These are phyloP conservation scores for Populus euphratica DNA, from an alignment of 345 rosid genomes.

Conservation along the genomic window DNA sequence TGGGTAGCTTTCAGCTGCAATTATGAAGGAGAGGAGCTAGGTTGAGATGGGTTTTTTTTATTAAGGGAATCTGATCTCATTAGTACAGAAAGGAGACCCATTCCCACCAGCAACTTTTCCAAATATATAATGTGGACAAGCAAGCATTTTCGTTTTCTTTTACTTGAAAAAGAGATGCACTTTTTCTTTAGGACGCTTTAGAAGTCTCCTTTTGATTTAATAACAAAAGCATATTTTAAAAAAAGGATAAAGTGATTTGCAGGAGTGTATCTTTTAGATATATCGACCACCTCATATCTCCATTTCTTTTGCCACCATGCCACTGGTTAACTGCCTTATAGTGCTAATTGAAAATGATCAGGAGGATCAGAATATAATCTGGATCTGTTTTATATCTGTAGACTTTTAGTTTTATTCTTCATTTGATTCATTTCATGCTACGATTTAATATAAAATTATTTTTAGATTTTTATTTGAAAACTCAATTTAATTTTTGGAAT, in stretches of 20 bases:
- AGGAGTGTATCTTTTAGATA: not conserved
- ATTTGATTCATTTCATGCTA: not conserved
- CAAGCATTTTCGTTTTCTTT: constrained; percentile 41
- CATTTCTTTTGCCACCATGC: not conserved
- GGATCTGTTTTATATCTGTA: not conserved
- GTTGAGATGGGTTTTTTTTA: constrained; percentile 34
- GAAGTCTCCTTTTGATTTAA: constrained; percentile 39
- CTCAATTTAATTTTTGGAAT: too few relatives aligned
- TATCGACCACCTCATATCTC: not conserved
- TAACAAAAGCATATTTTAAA: not conserved
- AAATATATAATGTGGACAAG: constrained; percentile 40
- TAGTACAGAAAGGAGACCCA: constrained; percentile 34
- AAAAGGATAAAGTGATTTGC: constrained; percentile 15
- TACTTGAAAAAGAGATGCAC: constrained; percentile 34
- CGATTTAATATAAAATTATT: too few relatives aligned
- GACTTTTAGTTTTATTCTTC: not conserved
- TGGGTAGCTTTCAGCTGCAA: constrained; percentile 30
- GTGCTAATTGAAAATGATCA: not conserved
- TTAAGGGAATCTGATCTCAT: constrained; percentile 40
- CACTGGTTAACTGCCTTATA: not conserved
- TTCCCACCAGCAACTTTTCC: constrained; percentile 21
- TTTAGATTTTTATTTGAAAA: too few relatives aligned
- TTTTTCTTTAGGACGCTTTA: constrained; percentile 58
- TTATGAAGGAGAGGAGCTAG: constrained; percentile 31
- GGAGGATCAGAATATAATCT: constrained; percentile 1